phyloP scores from a whole-genome alignment of 768 basidiomycete species.

The Leccinum sublutescens region DNA sequence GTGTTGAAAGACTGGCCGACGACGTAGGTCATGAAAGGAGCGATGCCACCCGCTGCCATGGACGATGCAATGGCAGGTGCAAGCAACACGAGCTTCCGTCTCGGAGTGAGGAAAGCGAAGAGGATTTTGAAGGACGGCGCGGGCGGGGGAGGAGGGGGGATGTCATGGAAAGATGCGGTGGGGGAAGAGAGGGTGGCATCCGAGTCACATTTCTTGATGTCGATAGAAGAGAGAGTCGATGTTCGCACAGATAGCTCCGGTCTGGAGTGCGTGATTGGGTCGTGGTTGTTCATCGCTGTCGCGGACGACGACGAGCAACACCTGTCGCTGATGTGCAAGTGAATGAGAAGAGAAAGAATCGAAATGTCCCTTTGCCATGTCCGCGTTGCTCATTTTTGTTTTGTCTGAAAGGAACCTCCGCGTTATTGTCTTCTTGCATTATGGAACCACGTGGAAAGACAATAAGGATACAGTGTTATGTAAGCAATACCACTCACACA shows the following conservation, averaged over 20 bases:
- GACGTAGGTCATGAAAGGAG: conserved; percentile 84
- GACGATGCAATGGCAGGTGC: conserved; percentile 65
- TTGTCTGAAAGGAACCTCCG: conserved; percentile 5
- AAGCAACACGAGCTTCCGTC: conserved; percentile 55
- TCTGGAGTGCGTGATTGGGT: conserved; percentile 11
- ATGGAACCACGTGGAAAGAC: conserved; percentile 13
- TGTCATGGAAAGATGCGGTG: conserved; percentile 14
- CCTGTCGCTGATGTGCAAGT: neutral
- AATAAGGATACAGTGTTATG: conserved; percentile 20
- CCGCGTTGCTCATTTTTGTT: conserved; percentile 23
- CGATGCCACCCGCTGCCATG: conserved; percentile 63
- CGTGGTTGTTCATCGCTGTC: conserved; percentile 34
- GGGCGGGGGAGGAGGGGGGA: conserved; percentile 28
- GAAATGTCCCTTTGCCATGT: conserved; percentile 4
- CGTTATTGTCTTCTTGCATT: conserved; percentile 22
- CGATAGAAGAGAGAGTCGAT: conserved; percentile 17
- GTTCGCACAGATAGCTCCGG: conserved; percentile 24
- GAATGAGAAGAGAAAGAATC: conserved; percentile 13
- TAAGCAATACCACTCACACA: conserved; percentile 17
- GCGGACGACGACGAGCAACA: conserved; percentile 27
- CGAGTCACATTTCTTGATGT: conserved; percentile 16
- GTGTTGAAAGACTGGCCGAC: conserved; percentile 75
- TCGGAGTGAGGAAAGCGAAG: conserved; percentile 60
- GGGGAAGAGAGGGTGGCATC: conserved; percentile 10
- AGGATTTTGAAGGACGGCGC: conserved; percentile 61